A percentile compares a stretch with the other conserved stretches of the same genome.
Evolutionary conservation across 805 yeast genomes (phyloP).

Genomic region (Kregervanrija fluxuum): DNA sequence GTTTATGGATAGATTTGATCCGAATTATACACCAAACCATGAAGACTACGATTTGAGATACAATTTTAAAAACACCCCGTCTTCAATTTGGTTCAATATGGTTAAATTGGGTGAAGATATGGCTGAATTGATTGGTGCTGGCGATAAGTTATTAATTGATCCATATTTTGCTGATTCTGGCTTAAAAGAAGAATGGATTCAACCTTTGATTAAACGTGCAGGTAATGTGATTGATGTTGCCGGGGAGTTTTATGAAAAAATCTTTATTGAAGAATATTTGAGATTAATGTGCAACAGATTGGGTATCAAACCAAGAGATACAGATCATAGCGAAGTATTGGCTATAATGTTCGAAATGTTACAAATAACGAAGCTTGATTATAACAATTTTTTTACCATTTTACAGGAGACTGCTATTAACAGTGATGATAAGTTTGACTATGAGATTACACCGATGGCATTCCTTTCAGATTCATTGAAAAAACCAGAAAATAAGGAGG

Average conservation of each 20-base stretch:
- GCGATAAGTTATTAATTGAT: slow-evolving; percentile 42
- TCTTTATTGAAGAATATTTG: slow-evolving; percentile 53
- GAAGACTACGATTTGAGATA: slow-evolving; percentile 73
- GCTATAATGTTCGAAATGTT: slow-evolving; percentile 58
- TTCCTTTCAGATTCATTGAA: slow-evolving; percentile 25
- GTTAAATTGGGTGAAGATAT: slow-evolving; percentile 77
- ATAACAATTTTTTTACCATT: slow-evolving; percentile 65
- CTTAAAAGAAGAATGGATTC: slow-evolving; percentile 42
- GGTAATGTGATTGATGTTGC: slow-evolving; percentile 54
- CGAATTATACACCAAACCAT: slow-evolving; percentile 79
- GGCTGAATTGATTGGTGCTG: slow-evolving; percentile 76
- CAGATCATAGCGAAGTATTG: slow-evolving; percentile 39
- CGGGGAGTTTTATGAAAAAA: slow-evolving; percentile 57
- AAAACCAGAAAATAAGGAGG: slow-evolving; percentile 13
- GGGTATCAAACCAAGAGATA: slow-evolving; percentile 47
- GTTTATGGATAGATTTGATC: slow-evolving; percentile 78
- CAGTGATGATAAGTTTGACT: slow-evolving; percentile 22
- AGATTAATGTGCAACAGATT: slow-evolving; percentile 55
- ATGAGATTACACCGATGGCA: slow-evolving; percentile 19
- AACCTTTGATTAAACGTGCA: slow-evolving; percentile 51
- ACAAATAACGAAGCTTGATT: slow-evolving; percentile 60
- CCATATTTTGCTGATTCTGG: slow-evolving; percentile 34
- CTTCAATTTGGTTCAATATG: slow-evolving; percentile 89
- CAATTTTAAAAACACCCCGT: slow-evolving; percentile 77
- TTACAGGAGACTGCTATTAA: slow-evolving; percentile 43